A percentile compares a stretch with the other conserved stretches of the same genome.
Evolutionary conservation across 768 basidiomycete species (phyloP).

Genomic region (Panaeolus papilionaceus): DNA sequence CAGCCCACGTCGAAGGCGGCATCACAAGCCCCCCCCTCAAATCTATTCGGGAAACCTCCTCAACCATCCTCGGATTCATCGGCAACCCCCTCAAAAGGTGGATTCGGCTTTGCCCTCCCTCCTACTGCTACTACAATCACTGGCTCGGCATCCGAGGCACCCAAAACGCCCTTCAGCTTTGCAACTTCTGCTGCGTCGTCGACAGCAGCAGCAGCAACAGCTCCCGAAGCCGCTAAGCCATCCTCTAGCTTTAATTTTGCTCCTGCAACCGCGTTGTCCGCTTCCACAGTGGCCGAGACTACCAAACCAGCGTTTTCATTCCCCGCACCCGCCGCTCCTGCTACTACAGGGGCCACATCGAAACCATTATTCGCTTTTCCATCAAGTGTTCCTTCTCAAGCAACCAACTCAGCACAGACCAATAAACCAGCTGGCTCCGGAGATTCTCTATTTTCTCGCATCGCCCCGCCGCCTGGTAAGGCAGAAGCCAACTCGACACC

Average conservation of each 20-base stretch:
- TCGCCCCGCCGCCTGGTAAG: neutral
- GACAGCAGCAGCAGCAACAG: neutral
- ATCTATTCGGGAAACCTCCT: slow-evolving; percentile 5
- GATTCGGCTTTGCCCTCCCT: slow-evolving; percentile 20
- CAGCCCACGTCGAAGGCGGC: slow-evolving; percentile 19
- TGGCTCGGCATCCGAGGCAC: neutral
- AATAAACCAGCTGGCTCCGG: slow-evolving; percentile 10
- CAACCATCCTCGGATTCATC: neutral
- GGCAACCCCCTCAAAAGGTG: neutral
- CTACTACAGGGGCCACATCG: neutral
- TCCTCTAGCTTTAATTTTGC: slow-evolving; percentile 6
- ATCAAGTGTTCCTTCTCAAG: slow-evolving; percentile 12
- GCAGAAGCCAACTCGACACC: slow-evolving; percentile 1
- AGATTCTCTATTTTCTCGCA: neutral
- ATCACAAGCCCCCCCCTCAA: neutral
- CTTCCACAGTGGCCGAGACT: neutral
- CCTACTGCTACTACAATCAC: slow-evolving; percentile 13
- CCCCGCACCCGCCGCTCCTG: neutral
- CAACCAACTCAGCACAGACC: neutral
- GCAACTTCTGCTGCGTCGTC: neutral
- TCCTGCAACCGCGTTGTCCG: neutral
- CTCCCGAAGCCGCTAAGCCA: neutral
- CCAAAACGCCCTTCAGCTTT: slow-evolving; percentile 6
- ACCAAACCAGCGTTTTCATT: slow-evolving; percentile 17
- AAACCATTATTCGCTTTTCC: neutral